These are phyloP conservation scores for Ascosphaera acerosa DNA, from an alignment of 2,329 filamentous ascomycete species.

Conservation along the genomic window DNA sequence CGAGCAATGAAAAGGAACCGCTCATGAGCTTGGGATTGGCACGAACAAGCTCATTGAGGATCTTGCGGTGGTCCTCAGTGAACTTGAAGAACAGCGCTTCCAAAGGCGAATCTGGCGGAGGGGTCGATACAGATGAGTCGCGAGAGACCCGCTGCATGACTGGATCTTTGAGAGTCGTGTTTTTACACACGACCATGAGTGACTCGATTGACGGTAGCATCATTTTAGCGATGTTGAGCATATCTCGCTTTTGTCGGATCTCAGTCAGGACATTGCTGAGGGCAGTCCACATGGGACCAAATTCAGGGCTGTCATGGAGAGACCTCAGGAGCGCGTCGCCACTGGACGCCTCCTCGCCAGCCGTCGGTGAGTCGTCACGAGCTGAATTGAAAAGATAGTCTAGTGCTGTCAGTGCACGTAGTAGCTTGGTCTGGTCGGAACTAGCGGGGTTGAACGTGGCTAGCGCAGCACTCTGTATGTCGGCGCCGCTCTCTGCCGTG, in stretches of 20 bases:
- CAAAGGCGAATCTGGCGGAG: constrained; percentile 55
- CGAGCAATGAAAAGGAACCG: constrained; percentile 79
- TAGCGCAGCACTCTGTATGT: constrained; percentile 82
- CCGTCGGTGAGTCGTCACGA: constrained; percentile 25
- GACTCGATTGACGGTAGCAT: constrained; percentile 84
- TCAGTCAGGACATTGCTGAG: constrained; percentile 68
- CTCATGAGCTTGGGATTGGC: constrained; percentile 98
- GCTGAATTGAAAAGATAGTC: constrained; percentile 88
- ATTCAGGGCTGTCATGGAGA: constrained; percentile 75
- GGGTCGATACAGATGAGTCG: constrained; percentile 49
- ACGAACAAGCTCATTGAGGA: constrained; percentile 89
- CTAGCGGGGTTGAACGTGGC: constrained; percentile 90
- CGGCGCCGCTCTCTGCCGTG: constrained; percentile 65
- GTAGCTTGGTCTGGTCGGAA: constrained; percentile 86
- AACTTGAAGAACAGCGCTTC: constrained; percentile 90
- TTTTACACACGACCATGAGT: constrained; percentile 98
- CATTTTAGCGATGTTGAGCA: constrained; percentile 93
- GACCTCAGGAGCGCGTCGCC: constrained; percentile 69
- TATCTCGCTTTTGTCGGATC: constrained; percentile 76
- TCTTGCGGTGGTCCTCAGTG: constrained; percentile 90
- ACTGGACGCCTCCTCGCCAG: constrained; percentile 31
- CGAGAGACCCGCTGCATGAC: constrained; percentile 27
- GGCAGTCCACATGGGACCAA: constrained; percentile 76
- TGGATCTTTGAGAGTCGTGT: constrained; percentile 56
- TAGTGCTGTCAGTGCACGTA: constrained; percentile 75